phyloP scores from a whole-genome alignment of 768 basidiomycete genomes.

The Clitopilus passeckerianus region DNA sequence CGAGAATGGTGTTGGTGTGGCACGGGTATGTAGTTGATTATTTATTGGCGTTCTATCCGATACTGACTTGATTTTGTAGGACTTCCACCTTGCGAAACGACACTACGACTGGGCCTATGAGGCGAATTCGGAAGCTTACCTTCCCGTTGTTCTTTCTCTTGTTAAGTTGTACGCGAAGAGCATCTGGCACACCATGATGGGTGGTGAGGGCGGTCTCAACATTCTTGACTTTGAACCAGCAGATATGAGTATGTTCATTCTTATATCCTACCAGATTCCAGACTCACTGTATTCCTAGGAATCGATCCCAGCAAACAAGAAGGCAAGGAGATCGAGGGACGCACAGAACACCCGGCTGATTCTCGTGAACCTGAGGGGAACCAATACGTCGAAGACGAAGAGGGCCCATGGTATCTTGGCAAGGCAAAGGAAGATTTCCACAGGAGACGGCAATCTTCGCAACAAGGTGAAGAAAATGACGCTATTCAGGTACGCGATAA shows the following conservation, averaged over 20 bases:
- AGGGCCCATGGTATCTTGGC: slow-evolving; percentile 76
- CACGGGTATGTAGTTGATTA: slow-evolving; percentile 47
- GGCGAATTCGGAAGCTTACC: slow-evolving; percentile 83
- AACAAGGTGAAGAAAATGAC: slow-evolving; percentile 55
- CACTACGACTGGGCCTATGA: slow-evolving; percentile 90
- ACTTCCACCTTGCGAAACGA: slow-evolving; percentile 95
- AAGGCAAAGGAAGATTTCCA: slow-evolving; percentile 79
- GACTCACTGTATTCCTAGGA: background rate
- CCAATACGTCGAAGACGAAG: slow-evolving; percentile 44
- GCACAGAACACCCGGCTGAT: slow-evolving; percentile 18
- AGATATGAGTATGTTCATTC: slow-evolving; percentile 25
- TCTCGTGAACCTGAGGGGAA: slow-evolving; percentile 27
- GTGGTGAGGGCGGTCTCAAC: slow-evolving; percentile 63
- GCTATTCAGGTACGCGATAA: slow-evolving; percentile 55
- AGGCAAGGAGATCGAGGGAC: slow-evolving; percentile 25
- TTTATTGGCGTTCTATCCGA: background rate
- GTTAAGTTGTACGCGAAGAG: slow-evolving; percentile 79
- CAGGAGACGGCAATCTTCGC: slow-evolving; percentile 34
- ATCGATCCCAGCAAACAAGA: background rate
- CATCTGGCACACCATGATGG: slow-evolving; percentile 75
- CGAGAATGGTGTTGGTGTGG: slow-evolving; percentile 90
- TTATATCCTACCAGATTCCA: background rate
- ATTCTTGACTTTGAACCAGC: slow-evolving; percentile 62
- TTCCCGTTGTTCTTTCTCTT: slow-evolving; percentile 82
- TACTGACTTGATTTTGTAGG: slow-evolving; percentile 35